Evolutionary conservation across 768 basidiomycete genomes (phyloP).

Genomic region (Termitomyces sp.): DNA sequence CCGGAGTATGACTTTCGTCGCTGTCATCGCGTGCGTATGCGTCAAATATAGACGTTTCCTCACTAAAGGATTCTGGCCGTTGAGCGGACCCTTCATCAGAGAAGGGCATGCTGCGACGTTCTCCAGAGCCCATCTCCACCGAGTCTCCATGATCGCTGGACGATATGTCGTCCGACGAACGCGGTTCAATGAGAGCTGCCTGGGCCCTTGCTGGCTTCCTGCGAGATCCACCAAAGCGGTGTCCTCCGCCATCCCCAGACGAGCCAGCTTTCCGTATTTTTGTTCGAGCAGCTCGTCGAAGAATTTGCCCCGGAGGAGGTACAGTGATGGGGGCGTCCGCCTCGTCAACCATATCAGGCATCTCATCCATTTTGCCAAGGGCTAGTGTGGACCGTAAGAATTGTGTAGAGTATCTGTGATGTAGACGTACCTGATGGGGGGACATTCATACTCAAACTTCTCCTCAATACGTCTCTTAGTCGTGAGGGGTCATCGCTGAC

Average conservation of each 20-base stretch:
- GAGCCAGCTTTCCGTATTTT: slow-evolving; percentile 87
- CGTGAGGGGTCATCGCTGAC: slow-evolving; percentile 75
- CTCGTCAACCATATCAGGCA: slow-evolving; percentile 68
- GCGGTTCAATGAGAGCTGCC: slow-evolving; percentile 32
- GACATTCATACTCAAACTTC: slow-evolving; percentile 85
- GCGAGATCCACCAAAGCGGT: slow-evolving; percentile 64
- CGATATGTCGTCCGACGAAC: slow-evolving; percentile 67
- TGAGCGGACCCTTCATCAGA: slow-evolving; percentile 39
- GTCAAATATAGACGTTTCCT: slow-evolving; percentile 81
- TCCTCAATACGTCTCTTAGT: slow-evolving; percentile 71
- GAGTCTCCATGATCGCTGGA: slow-evolving; percentile 65
- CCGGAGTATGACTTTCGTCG: slow-evolving; percentile 28
- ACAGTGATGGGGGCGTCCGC: slow-evolving; percentile 89
- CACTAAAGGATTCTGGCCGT: slow-evolving; percentile 73
- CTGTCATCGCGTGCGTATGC: slow-evolving; percentile 64
- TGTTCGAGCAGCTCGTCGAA: slow-evolving; percentile 89
- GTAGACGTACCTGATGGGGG: slow-evolving; percentile 73
- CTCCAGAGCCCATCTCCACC: slow-evolving; percentile 26
- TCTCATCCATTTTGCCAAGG: slow-evolving; percentile 62
- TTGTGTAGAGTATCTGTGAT: slow-evolving; percentile 7
- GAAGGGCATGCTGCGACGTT: slow-evolving; percentile 33
- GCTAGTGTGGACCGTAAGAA: slow-evolving; percentile 31
- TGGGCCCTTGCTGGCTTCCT: slow-evolving; percentile 26
- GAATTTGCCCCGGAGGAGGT: slow-evolving; percentile 81
- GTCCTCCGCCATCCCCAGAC: slow-evolving; percentile 73